phyloP scores from a whole-genome alignment of 1,284 basidiomycete species.

The Anthracocystis panici-leucophaei region DNA sequence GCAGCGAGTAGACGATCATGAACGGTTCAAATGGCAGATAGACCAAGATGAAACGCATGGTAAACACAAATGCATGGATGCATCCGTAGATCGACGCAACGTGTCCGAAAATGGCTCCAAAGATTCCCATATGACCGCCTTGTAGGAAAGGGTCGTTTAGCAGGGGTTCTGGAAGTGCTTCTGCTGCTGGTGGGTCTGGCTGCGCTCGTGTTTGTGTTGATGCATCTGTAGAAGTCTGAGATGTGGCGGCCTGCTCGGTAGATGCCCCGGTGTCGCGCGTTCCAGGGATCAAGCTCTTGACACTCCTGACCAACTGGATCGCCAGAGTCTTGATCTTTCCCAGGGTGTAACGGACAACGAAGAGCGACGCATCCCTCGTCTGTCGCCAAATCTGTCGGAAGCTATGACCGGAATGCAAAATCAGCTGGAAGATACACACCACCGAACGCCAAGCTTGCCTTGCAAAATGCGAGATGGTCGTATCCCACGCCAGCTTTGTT shows the following conservation, averaged over 20 bases:
- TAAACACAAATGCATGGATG: constrained; percentile 34
- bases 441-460: constrained; percentile 37
- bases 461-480: constrained; percentile 35
- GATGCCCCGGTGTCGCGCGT: constrained; percentile 6
- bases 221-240: background rate
- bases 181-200: constrained; percentile 1
- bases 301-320: constrained; percentile 5
- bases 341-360: constrained; percentile 26
- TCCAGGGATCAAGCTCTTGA: constrained; percentile 11
- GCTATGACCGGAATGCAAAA: constrained; percentile 24
- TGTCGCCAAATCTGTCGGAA: constrained; percentile 35
- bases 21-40: constrained; percentile 50
- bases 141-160: constrained; percentile 40
- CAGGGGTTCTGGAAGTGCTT: constrained; percentile 22
- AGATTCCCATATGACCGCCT: constrained; percentile 23
- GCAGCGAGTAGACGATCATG: constrained; percentile 26
- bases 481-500: constrained; percentile 34
- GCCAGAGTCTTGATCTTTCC: constrained; percentile 10
- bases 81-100: constrained; percentile 46
- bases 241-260: background rate
- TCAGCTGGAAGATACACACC: constrained; percentile 33
- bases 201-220: background rate
- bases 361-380: constrained; percentile 20
- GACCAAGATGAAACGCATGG: constrained; percentile 38
- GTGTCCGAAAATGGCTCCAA: constrained; percentile 42